phyloP scores from a whole-genome alignment of 805 yeast genomes.

The Vanderwaltozyma tropicalis region DNA sequence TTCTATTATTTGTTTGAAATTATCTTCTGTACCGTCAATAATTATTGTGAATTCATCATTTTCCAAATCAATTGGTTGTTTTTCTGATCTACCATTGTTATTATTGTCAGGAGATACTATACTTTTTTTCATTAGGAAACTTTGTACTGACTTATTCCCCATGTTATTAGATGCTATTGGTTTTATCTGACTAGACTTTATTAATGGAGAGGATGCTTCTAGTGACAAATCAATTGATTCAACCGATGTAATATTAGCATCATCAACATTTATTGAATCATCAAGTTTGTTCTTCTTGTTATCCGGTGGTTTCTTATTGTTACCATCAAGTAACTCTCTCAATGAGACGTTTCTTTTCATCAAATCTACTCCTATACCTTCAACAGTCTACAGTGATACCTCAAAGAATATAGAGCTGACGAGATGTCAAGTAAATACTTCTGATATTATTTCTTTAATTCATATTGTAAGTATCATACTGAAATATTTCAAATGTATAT shows the following conservation, averaged over 20 bases:
- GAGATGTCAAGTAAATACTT: too few species aligned
- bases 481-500: too few species aligned
- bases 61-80: background rate
- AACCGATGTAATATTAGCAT: background rate
- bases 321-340: conserved; percentile 16
- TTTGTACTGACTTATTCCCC: background rate
- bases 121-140: conserved; percentile 1
- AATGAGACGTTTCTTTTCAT: conserved; percentile 11
- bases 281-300: background rate
- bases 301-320: conserved; percentile 4
- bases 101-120: background rate
- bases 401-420: too few species aligned
- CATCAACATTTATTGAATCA: background rate
- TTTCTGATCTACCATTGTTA: background rate
- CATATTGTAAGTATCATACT: too few species aligned
- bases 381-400: background rate
- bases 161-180: conserved; percentile 4
- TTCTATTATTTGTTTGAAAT: conserved; percentile 3
- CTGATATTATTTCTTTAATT: too few species aligned
- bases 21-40: conserved; percentile 1
- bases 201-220: conserved; percentile 6
- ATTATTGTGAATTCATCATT: background rate
- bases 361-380: background rate
- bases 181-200: conserved; percentile 1
- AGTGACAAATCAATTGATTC: conserved; percentile 5